Conservation (phyloP, 768 basidiomycete species). For the Coprinellus micaceus region DNA sequence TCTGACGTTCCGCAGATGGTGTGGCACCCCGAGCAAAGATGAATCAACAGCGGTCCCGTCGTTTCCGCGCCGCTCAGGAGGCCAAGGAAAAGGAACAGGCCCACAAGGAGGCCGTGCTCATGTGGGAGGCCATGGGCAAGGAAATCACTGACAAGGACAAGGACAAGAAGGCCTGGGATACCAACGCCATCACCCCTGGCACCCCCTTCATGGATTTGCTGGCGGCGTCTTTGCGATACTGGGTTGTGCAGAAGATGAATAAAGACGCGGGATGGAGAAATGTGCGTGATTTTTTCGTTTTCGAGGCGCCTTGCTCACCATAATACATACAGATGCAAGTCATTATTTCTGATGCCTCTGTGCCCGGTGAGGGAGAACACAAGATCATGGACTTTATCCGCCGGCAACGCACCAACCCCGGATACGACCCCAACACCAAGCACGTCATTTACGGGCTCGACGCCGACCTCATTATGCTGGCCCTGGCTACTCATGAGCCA, state of each 20-base stretch:
- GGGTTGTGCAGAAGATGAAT: slow-evolving; percentile 95
- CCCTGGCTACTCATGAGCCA: slow-evolving; percentile 98
- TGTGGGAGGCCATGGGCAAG: slow-evolving; percentile 98
- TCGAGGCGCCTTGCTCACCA: not conserved
- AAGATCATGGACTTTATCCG: slow-evolving; percentile 99
- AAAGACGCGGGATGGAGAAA: slow-evolving; percentile 95
- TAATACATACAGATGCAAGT: slow-evolving; percentile 69
- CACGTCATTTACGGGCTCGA: slow-evolving; percentile 99
- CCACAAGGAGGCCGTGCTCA: slow-evolving; percentile 69
- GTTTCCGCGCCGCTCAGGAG: slow-evolving; percentile 93
- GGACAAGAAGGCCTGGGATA: slow-evolving; percentile 89
- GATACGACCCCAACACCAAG: slow-evolving; percentile 91
- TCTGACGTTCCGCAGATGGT: slow-evolving; percentile 56
- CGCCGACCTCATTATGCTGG: slow-evolving; percentile 98
- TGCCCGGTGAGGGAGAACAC: slow-evolving; percentile 98
- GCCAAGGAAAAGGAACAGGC: slow-evolving; percentile 92
- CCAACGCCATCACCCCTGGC: slow-evolving; percentile 97
- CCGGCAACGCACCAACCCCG: slow-evolving; percentile 78
- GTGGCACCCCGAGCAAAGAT: slow-evolving; percentile 98
- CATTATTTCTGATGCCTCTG: slow-evolving; percentile 93
- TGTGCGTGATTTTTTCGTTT: slow-evolving; percentile 39
- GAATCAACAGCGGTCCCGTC: slow-evolving; percentile 98
- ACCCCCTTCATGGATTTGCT: slow-evolving; percentile 98
- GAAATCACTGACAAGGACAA: slow-evolving; percentile 75
- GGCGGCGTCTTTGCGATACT: slow-evolving; percentile 85